A percentile compares a stretch with the other conserved stretches of the same genome.
These are phyloP conservation scores for Penicillium arizonense DNA, from an alignment of 495 filamentous ascomycete genomes.

Conservation along the genomic window DNA sequence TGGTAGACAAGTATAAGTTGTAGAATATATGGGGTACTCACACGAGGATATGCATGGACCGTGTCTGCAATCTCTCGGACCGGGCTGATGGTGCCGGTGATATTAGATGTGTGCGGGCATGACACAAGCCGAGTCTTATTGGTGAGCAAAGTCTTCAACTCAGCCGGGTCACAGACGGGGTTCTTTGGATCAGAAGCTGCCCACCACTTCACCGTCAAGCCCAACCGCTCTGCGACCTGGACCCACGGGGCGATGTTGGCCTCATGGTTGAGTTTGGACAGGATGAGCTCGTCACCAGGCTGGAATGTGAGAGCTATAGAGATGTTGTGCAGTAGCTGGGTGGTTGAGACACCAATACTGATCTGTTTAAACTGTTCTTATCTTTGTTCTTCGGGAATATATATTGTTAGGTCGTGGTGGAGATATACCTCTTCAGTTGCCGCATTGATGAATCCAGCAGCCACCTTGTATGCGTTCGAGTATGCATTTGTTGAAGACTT, in stretches of 20 bases:
- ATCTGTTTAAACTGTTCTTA: slow-evolving; percentile 8
- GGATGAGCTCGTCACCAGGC: slow-evolving; percentile 59
- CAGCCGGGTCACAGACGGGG: slow-evolving; percentile 51
- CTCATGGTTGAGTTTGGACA: slow-evolving; percentile 70
- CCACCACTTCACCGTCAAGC: slow-evolving; percentile 68
- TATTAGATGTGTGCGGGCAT: slow-evolving; percentile 67
- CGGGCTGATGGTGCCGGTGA: slow-evolving; percentile 67
- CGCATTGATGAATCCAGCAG: slow-evolving; percentile 68
- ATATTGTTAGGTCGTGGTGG: background rate
- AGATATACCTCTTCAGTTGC: slow-evolving; percentile 55
- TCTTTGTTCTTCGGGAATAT: background rate
- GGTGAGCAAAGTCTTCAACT: slow-evolving; percentile 54
- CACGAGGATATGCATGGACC: slow-evolving; percentile 42
- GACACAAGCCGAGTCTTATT: slow-evolving; percentile 61
- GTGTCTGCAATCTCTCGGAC: slow-evolving; percentile 52
- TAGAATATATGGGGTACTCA: slow-evolving; percentile 10
- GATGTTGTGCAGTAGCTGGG: slow-evolving; percentile 71
- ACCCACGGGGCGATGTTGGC: slow-evolving; percentile 71
- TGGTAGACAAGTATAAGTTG: slow-evolving; percentile 28
- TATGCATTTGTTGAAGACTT: slow-evolving; percentile 55
- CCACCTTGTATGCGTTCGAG: slow-evolving; percentile 54
- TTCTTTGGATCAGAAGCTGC: slow-evolving; percentile 37
- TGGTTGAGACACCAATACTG: slow-evolving; percentile 62
- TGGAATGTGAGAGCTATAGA: slow-evolving; percentile 57
- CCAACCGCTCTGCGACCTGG: slow-evolving; percentile 53